Evolutionary conservation across 2,329 filamentous ascomycete species (phyloP).

Genomic region (Dothidotthia symphoricarpi): DNA sequence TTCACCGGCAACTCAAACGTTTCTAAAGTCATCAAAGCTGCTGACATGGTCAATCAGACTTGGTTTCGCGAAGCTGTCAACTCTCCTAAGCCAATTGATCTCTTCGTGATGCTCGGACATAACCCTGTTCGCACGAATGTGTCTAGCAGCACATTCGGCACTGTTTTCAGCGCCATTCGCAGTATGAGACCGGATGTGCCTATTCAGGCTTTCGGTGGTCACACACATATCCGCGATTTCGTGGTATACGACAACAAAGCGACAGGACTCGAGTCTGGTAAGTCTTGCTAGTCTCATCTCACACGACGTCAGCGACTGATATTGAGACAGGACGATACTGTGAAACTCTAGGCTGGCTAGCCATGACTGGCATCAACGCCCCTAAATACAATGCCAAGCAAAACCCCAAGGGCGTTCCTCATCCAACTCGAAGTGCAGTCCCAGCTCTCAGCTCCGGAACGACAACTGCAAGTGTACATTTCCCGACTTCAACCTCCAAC

Average conservation of each 20-base stretch:
- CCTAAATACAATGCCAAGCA: conserved; percentile 45
- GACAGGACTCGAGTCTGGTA: conserved; percentile 60
- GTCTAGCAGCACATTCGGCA: conserved; percentile 47
- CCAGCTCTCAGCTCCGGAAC: conserved; percentile 30
- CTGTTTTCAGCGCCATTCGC: conserved; percentile 60
- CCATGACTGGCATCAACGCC: conserved; percentile 59
- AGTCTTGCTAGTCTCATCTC: background rate
- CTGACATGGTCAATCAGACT: conserved; percentile 51
- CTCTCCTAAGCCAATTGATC: conserved; percentile 56
- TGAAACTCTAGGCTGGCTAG: conserved; percentile 66
- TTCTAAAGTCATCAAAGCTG: conserved; percentile 59
- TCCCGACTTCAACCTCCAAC: conserved; percentile 33
- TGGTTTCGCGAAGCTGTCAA: conserved; percentile 63
- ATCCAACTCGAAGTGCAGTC: conserved; percentile 42
- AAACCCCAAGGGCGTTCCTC: conserved; percentile 45
- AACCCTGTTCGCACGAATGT: conserved; percentile 55
- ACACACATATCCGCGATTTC: conserved; percentile 65
- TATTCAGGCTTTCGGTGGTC: conserved; percentile 65
- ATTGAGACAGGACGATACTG: conserved; percentile 55
- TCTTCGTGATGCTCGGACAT: conserved; percentile 64
- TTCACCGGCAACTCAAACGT: conserved; percentile 60
- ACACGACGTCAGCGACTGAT: conserved; percentile 2
- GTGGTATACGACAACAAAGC: conserved; percentile 61
- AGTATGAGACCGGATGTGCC: conserved; percentile 56
- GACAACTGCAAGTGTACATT: conserved; percentile 26